phyloP scores from a whole-genome alignment of 371 early-diverging fungal species.

The Mucor piriformis region DNA sequence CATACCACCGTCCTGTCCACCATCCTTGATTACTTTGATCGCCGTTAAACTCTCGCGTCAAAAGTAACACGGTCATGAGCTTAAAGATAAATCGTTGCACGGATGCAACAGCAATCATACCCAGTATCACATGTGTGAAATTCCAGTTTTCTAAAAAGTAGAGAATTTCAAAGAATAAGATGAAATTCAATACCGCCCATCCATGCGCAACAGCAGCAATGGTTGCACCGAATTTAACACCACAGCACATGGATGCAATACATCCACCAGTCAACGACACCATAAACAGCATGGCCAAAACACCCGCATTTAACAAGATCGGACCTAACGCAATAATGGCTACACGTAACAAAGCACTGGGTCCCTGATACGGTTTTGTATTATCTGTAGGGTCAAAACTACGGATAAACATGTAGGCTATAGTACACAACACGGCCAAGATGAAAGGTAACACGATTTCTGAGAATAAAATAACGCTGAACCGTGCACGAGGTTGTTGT shows the following conservation, averaged over 20 bases:
- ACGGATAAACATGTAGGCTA: conserved; percentile 65
- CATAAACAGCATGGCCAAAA: conserved; percentile 63
- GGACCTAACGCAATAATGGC: conserved; percentile 70
- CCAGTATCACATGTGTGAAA: conserved; percentile 63
- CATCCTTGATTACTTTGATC: conserved; percentile 79
- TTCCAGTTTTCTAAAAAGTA: conserved; percentile 73
- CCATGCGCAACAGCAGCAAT: conserved; percentile 72
- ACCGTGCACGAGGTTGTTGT: conserved; percentile 64
- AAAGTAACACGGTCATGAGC: conserved; percentile 62
- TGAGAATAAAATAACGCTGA: conserved; percentile 67
- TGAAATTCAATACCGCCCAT: conserved; percentile 62
- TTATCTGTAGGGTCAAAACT: conserved; percentile 35
- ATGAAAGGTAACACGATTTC: conserved; percentile 75
- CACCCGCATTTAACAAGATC: conserved; percentile 67
- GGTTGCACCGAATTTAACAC: conserved; percentile 70
- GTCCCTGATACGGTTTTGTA: conserved; percentile 30
- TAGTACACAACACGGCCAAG: conserved; percentile 62
- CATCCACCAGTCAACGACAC: conserved; percentile 74
- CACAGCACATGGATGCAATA: conserved; percentile 56
- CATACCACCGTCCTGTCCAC: conserved; percentile 90
- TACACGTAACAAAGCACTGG: conserved; percentile 55
- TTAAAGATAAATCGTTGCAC: conserved; percentile 74
- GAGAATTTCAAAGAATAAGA: conserved; percentile 62
- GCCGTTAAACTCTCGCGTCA: conserved; percentile 78
- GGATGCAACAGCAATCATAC: conserved; percentile 61